Conservation (phyloP, 2,329 filamentous ascomycete genomes). For the Colletotrichum plurivorum region DNA sequence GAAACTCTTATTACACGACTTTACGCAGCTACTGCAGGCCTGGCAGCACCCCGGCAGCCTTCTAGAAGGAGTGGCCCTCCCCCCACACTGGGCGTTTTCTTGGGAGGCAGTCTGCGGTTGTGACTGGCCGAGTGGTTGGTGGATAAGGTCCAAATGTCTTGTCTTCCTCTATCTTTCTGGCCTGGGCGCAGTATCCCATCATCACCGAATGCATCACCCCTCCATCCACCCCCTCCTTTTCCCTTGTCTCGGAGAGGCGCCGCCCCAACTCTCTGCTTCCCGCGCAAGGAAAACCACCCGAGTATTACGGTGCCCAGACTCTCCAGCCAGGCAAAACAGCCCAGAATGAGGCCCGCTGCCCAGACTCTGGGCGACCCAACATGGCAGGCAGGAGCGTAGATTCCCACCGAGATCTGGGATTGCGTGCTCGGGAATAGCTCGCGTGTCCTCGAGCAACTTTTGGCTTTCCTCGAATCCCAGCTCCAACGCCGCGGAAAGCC, state of each 20-base stretch:
- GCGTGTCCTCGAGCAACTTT: conserved; percentile 32
- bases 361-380: conserved; percentile 36
- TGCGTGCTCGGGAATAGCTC: conserved; percentile 33
- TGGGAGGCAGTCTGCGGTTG: conserved; percentile 3
- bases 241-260: conserved; percentile 25
- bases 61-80: conserved; percentile 34
- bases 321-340: not conserved
- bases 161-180: conserved; percentile 14
- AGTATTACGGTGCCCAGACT: conserved; percentile 28
- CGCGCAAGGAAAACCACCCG: not conserved
- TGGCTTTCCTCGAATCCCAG: conserved; percentile 7
- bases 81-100: conserved; percentile 25
- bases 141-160: conserved; percentile 26
- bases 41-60: conserved; percentile 28
- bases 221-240: conserved; percentile 14
- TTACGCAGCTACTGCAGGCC: conserved; percentile 14
- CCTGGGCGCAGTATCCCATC: conserved; percentile 18
- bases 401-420: conserved; percentile 32
- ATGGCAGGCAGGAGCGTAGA: conserved; percentile 31
- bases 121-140: conserved; percentile 23
- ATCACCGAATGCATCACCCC: conserved; percentile 29
- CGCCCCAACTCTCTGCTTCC: conserved; percentile 2
- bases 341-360: conserved; percentile 40
- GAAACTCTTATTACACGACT: not conserved
- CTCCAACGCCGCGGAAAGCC: conserved; percentile 29